Evolutionary conservation across 176 grass and related monocot genomes (phyloP).

Genomic region (Secale cereale): DNA sequence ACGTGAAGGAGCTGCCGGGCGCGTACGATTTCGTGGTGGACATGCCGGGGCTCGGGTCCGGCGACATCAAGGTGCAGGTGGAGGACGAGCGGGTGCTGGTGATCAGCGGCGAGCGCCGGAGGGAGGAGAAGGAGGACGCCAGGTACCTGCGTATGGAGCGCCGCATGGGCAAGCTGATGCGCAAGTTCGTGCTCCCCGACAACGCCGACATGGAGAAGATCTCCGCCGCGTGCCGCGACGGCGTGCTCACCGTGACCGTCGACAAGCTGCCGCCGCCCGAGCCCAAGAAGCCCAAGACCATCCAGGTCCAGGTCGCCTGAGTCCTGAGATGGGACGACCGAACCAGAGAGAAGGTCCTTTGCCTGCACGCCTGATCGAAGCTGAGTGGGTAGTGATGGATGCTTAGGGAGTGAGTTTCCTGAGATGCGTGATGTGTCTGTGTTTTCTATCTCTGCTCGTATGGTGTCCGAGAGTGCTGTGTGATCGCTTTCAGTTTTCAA

Average conservation of each 20-base stretch:
- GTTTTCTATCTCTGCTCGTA: neutral
- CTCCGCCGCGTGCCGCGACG: constrained; percentile 57
- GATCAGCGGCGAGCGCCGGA: constrained; percentile 64
- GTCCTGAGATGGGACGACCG: constrained; percentile 1
- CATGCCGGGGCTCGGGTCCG: constrained; percentile 70
- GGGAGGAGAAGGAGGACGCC: constrained; percentile 63
- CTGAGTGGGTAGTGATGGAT: neutral
- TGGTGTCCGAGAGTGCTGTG: neutral
- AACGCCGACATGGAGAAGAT: constrained; percentile 64
- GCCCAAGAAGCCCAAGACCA: constrained; percentile 85
- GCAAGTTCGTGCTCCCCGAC: constrained; percentile 67
- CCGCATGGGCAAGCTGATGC: constrained; percentile 82
- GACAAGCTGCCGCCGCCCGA: constrained; percentile 71
- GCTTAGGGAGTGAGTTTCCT: neutral
- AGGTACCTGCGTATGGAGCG: constrained; percentile 81
- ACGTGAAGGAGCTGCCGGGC: constrained; percentile 65
- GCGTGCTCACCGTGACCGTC: constrained; percentile 58
- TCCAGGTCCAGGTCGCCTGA: constrained; percentile 62
- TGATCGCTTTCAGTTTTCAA: too few species aligned
- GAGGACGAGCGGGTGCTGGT: constrained; percentile 75
- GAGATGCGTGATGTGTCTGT: neutral
- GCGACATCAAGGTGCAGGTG: constrained; percentile 82
- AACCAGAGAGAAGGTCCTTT: neutral
- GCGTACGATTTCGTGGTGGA: constrained; percentile 72
- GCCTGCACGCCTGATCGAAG: neutral